Conservation (phyloP, 2,329 filamentous ascomycete species). For the Nothopassalora personata region DNA sequence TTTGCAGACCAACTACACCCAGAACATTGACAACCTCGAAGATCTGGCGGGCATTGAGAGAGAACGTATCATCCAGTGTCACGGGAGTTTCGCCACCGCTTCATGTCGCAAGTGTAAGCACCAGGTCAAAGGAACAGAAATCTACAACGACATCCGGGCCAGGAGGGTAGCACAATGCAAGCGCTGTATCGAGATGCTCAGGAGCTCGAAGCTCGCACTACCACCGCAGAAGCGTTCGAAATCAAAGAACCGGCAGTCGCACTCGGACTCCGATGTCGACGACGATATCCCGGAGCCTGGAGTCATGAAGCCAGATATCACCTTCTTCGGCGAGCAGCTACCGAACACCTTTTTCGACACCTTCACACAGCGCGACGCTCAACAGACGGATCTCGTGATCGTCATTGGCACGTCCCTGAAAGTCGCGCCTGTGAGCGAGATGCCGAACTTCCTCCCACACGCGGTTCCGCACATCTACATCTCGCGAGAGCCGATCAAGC, state of each 20-base stretch:
- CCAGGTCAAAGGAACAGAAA: slow-evolving; percentile 66
- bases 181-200: slow-evolving; percentile 58
- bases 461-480: slow-evolving; percentile 34
- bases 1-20: slow-evolving; percentile 92
- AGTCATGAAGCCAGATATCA: slow-evolving; percentile 96
- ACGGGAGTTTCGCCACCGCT: slow-evolving; percentile 91
- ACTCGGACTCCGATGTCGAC: slow-evolving; percentile 53
- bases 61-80: slow-evolving; percentile 87
- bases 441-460: slow-evolving; percentile 41
- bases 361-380: slow-evolving; percentile 73
- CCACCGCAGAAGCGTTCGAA: slow-evolving; percentile 30
- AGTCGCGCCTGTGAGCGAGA: slow-evolving; percentile 89
- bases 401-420: slow-evolving; percentile 96
- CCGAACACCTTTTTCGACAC: slow-evolving; percentile 77
- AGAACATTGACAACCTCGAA: slow-evolving; percentile 93
- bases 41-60: slow-evolving; percentile 73
- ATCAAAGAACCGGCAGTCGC: slow-evolving; percentile 43
- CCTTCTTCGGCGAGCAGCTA: slow-evolving; percentile 90
- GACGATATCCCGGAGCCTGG: slow-evolving; percentile 64
- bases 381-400: slow-evolving; percentile 79
- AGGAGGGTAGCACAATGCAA: slow-evolving; percentile 72
- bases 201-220: slow-evolving; percentile 41
- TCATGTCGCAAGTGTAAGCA: slow-evolving; percentile 78
- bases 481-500: slow-evolving; percentile 60
- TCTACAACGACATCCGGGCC: slow-evolving; percentile 73